Percentiles rank a stretch among this genome's conserved stretches.
Conservation (phyloP, 2,329 filamentous ascomycete genomes). For the Plectosphaerella cucumerina region DNA sequence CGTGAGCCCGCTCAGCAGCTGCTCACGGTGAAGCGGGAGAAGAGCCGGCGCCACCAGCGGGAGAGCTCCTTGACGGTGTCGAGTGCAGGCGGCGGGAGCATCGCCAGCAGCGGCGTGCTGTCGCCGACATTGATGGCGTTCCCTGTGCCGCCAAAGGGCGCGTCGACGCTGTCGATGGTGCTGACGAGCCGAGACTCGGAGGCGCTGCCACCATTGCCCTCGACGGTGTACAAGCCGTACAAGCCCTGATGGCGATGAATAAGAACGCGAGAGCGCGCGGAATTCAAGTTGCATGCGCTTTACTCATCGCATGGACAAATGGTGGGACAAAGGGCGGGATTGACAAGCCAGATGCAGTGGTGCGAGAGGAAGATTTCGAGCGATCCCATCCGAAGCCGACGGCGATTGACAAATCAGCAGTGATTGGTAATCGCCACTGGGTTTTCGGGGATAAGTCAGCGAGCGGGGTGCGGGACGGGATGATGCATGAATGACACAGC, state of each 20-base stretch:
- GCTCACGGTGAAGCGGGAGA: slow-evolving; percentile 3
- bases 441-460: too few species aligned
- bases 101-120: slow-evolving; percentile 8
- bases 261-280: too few species aligned
- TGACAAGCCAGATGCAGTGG: too few species aligned
- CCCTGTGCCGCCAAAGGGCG: neutral
- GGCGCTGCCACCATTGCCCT: neutral
- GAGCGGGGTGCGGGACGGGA: too few species aligned
- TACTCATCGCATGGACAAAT: too few species aligned
- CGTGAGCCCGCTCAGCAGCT: slow-evolving; percentile 4
- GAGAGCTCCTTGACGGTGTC: neutral
- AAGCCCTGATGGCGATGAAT: neutral
- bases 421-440: too few species aligned
- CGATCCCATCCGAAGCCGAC: too few species aligned
- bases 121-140: slow-evolving; percentile 5
- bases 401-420: too few species aligned
- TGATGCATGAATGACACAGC: too few species aligned
- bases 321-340: too few species aligned
- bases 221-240: neutral
- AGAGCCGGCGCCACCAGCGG: neutral
- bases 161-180: neutral
- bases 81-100: neutral
- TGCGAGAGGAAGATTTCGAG: too few species aligned
- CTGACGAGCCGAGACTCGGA: neutral
- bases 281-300: too few species aligned